phyloP scores from a whole-genome alignment of 2,329 filamentous ascomycete species.

The Peltaster fructicola region DNA sequence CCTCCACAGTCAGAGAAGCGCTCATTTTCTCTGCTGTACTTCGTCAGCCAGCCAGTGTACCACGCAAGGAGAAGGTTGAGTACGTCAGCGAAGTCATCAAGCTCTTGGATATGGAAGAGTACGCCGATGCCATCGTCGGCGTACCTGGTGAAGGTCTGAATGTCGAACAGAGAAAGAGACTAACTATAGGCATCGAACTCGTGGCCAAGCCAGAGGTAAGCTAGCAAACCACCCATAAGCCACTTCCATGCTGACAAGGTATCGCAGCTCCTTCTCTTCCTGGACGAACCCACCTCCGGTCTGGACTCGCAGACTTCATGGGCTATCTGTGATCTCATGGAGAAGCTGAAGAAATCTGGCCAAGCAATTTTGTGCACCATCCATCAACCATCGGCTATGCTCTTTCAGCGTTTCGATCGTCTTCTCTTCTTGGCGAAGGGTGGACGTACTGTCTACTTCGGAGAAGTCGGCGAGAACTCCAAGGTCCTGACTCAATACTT shows the following conservation, averaged over 20 bases:
- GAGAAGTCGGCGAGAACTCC: constrained; percentile 57
- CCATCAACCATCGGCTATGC: constrained; percentile 87
- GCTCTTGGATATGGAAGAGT: constrained; percentile 75
- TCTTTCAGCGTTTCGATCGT: constrained; percentile 81
- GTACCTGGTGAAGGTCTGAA: constrained; percentile 75
- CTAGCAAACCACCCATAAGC: too few species aligned
- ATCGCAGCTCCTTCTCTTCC: constrained; percentile 72
- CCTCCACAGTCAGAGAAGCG: constrained; percentile 74
- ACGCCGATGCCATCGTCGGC: constrained; percentile 80
- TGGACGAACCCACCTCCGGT: constrained; percentile 74
- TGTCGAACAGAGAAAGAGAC: constrained; percentile 49
- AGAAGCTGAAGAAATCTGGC: constrained; percentile 75
- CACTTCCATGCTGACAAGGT: too few species aligned
- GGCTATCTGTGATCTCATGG: constrained; percentile 74
- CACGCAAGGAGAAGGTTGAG: constrained; percentile 58
- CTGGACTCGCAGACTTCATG: constrained; percentile 86
- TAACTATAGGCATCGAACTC: constrained; percentile 92
- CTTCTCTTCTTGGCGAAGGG: constrained; percentile 62
- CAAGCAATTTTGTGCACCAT: constrained; percentile 95
- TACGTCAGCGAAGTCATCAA: constrained; percentile 87
- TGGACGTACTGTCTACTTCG: constrained; percentile 62
- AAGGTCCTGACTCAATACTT: constrained; percentile 56
- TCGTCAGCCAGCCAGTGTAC: constrained; percentile 60
- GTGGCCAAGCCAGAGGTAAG: constrained; percentile 86
- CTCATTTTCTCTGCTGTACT: constrained; percentile 72